A percentile compares a stretch with the other conserved stretches of the same genome.
These are phyloP conservation scores for Boletus patriciae DNA, from an alignment of 768 basidiomycete species.

Conservation along the genomic window DNA sequence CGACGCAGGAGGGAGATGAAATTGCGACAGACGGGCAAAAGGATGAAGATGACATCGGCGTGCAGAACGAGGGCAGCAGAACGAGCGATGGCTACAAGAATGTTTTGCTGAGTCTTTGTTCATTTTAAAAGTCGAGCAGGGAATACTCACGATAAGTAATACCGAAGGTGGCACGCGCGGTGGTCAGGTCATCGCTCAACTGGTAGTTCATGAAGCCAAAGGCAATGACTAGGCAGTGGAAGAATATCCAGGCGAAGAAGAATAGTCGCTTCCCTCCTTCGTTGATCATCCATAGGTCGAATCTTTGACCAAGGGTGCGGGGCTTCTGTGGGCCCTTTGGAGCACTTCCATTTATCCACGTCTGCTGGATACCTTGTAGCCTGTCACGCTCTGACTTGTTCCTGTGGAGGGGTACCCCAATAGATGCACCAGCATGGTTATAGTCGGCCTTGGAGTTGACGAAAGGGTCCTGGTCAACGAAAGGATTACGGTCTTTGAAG, in stretches of 20 bases:
- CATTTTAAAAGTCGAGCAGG: neutral
- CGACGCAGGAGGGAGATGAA: conserved; percentile 87
- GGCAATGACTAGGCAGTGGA: conserved; percentile 74
- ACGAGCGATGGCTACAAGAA: conserved; percentile 71
- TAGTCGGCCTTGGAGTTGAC: conserved; percentile 34
- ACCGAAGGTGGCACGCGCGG: conserved; percentile 72
- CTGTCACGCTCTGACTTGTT: conserved; percentile 85
- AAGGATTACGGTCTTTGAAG: conserved; percentile 57
- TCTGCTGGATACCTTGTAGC: conserved; percentile 81
- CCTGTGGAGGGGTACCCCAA: conserved; percentile 59
- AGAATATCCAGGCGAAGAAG: conserved; percentile 76
- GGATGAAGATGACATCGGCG: conserved; percentile 89
- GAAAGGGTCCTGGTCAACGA: conserved; percentile 53
- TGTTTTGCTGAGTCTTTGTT: neutral
- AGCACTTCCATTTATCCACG: conserved; percentile 39
- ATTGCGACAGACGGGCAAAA: conserved; percentile 93
- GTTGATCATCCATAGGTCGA: conserved; percentile 89
- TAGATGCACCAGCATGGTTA: conserved; percentile 26
- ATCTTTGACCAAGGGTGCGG: conserved; percentile 44
- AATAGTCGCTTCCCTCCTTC: conserved; percentile 81
- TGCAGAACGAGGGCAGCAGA: conserved; percentile 88
- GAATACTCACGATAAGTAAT: conserved; percentile 66
- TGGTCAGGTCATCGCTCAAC: conserved; percentile 71
- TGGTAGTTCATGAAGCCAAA: conserved; percentile 80
- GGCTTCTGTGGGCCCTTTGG: conserved; percentile 37